Evolutionary conservation across 148 eudicot species (phyloP), one percentile per base, ranked within the genome.

Genomic region (Nepenthes gracilis): DNA sequence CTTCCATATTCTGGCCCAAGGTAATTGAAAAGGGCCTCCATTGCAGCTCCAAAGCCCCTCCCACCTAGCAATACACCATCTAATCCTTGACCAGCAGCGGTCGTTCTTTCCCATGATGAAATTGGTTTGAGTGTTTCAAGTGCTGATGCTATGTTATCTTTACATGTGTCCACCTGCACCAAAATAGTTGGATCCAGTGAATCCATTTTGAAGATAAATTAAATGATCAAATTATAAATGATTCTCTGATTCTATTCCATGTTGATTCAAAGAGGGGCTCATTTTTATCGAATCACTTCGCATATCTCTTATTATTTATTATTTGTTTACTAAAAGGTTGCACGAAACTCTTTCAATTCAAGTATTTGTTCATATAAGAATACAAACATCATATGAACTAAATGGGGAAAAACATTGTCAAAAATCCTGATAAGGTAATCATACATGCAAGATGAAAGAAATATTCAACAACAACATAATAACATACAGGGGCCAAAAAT

Each of bases 1-100:
- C 72, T 85, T 61, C 98, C 98, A 77, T 92, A 86, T 75, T 92
- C 98, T 59, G 98, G 84, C 48, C 94, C 96, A 67, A 92, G 86
- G 72, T 92, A 92, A 69, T 66, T 88, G 54, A 86, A 69, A 34
- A 92, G 88, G 57, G 94, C 88, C 68, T 92, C 98, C 90, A 92
- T 85, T 74, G 98, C 90, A 35, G 82, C 78, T 34, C 98, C 98
- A 77, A 92, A 92, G 59, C 98, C 98, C 59, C 98, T 78, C n/a
- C 98, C 98, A 53, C 98, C 96, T 55, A 85, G 71, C 57, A 85
- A 66, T 72, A 92, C 88, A 55, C 96, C 96, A 68, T 92, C 97
- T 50, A 85, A 62, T 58, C 80, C 90, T 77, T 92, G 98, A 76
- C 85, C 86, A 47, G 88, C 81, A 72, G 80, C 82, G 2, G 96